Conservation (phyloP, 306 rosid species). For the Corylus avellana region DNA sequence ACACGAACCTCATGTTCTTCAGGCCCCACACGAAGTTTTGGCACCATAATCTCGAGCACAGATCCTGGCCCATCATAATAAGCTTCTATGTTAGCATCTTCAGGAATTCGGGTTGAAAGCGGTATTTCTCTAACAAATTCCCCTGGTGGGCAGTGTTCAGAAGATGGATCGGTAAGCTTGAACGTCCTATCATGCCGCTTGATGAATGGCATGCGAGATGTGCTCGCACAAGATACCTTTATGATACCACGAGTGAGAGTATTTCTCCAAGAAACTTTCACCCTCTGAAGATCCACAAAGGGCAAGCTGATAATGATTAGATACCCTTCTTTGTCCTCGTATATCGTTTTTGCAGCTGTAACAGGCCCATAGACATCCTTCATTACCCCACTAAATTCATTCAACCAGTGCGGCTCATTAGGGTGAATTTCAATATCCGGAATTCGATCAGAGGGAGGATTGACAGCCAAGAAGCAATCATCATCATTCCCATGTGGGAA, state of each 20-base stretch:
- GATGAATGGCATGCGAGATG: slow-evolving; percentile 70
- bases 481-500: slow-evolving; percentile 70
- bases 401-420: slow-evolving; percentile 57
- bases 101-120: slow-evolving; percentile 83
- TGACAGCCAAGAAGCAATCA: slow-evolving; percentile 66
- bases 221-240: slow-evolving; percentile 88
- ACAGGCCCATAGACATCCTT: slow-evolving; percentile 80
- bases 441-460: slow-evolving; percentile 69
- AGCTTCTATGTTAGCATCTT: slow-evolving; percentile 90
- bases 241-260: slow-evolving; percentile 76
- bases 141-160: slow-evolving; percentile 96
- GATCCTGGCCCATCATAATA: slow-evolving; percentile 92
- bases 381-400: slow-evolving; percentile 86
- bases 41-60: slow-evolving; percentile 88
- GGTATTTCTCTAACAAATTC: slow-evolving; percentile 87
- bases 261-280: slow-evolving; percentile 95
- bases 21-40: slow-evolving; percentile 71
- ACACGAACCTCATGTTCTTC: slow-evolving; percentile 97
- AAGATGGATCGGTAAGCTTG: slow-evolving; percentile 73
- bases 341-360: slow-evolving; percentile 85
- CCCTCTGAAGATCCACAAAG: slow-evolving; percentile 82
- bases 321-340: slow-evolving; percentile 83
- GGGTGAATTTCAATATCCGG: slow-evolving; percentile 55
- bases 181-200: slow-evolving; percentile 82
- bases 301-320: slow-evolving; percentile 83